Evolutionary conservation across 352 stramenopile species (phyloP), one percentile per base, ranked within the genome.

Genomic region (Phytophthora sansomeana): DNA sequence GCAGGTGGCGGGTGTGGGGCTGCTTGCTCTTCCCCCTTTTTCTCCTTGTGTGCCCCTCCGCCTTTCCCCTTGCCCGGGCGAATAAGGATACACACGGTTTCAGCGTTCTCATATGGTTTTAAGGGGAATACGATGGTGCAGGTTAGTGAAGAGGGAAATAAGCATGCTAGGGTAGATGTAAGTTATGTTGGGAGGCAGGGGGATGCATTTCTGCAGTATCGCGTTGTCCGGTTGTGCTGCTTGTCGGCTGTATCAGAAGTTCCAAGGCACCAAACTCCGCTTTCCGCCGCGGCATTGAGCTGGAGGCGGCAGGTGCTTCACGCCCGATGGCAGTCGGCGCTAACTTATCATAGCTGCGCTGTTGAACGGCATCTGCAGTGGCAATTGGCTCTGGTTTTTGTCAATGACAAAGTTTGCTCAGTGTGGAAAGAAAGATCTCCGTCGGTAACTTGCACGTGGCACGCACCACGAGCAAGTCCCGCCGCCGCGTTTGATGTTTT

Each of bases 21-120:
- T 62, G 50, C 55, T 65, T 58, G 48, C 56, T 67, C 58, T 57
- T 63, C 52, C 51, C 62, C 50, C 50, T 57, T 72, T 67, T 73
- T 73, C 65, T 64, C 51, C 65, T 69, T 73, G 41, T 73, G 58
- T 67, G 39, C 48, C 52, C 21, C 39, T 61, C 58, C 47, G 63
- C 44, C 63, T 72, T 72, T 69, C 46, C 60, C 58, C 16, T 56
- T 43, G 39, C 32, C 42, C 17, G 42, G 41, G 21, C 26, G 38
- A 58, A 52, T 54, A 49, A 69, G 62, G 62, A 69, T 69, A 59
- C 54, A 55, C 48, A 58, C n/a, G 43, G 10, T 13, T 43, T 50
- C 19, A 14, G 21, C 11, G 8, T 4, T 1, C 6, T 16, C 26
- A 67, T 61, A 36, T 19, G 17, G 59, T 67, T 28, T 11, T 11